phyloP scores from a whole-genome alignment of 73 alveolate species.

The Tetrahymena thermophila region DNA sequence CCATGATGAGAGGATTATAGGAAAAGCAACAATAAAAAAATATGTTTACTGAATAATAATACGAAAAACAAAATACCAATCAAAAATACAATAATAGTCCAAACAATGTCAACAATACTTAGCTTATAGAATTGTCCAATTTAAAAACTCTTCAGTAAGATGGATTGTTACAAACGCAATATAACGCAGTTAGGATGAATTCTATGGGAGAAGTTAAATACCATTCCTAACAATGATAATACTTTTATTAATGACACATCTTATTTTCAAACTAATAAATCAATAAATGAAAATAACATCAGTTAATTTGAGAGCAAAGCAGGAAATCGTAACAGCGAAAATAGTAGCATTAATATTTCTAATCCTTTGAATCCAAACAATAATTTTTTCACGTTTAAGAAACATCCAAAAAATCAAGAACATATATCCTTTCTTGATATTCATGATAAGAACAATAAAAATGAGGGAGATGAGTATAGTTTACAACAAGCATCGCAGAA shows the following conservation, averaged over 20 bases:
- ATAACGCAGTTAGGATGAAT: background rate
- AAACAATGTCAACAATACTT: background rate
- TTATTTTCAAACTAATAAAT: background rate
- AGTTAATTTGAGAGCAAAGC: background rate
- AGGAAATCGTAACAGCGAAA: background rate
- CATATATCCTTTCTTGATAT: background rate
- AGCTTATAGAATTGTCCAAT: background rate
- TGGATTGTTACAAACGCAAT: background rate
- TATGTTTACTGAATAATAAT: background rate
- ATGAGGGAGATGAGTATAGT: background rate
- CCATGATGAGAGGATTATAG: too few species aligned
- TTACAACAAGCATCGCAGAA: background rate
- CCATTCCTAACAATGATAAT: background rate
- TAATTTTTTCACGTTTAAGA: background rate
- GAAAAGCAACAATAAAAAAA: background rate
- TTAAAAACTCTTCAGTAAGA: background rate
- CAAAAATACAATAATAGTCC: background rate
- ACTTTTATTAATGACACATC: background rate
- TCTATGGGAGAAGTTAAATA: background rate
- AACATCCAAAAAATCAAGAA: background rate
- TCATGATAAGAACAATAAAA: background rate
- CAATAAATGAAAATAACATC: background rate
- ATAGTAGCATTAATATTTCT: background rate
- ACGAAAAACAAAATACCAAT: background rate
- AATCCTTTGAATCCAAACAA: background rate